Evolutionary conservation across 345 rosid genomes (phyloP).

Genomic region (Tarenaya hassleriana): DNA sequence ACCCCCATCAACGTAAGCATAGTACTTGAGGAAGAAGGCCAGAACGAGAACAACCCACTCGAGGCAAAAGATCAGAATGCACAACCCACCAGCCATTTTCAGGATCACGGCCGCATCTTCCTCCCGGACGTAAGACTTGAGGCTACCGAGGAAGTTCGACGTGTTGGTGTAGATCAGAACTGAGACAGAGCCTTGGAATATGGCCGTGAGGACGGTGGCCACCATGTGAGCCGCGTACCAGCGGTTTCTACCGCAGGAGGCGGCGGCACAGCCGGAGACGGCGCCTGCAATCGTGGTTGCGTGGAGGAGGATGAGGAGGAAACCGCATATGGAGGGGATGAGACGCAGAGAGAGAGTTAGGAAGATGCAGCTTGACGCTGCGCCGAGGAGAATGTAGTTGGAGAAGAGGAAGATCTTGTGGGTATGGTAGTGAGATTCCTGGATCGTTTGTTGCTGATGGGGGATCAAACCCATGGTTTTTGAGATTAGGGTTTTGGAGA

Average conservation of each 20-base stretch:
- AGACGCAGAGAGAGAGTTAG: constrained; percentile 82
- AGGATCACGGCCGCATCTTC: constrained; percentile 75
- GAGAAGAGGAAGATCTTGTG: constrained; percentile 71
- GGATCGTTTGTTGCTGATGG: constrained; percentile 16
- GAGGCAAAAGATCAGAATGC: constrained; percentile 60
- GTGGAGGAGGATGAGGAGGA: constrained; percentile 35
- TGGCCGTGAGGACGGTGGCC: constrained; percentile 80
- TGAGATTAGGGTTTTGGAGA: constrained; percentile 6
- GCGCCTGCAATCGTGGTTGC: constrained; percentile 58
- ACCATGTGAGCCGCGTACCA: constrained; percentile 94
- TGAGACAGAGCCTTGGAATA: constrained; percentile 85
- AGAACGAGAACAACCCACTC: constrained; percentile 82
- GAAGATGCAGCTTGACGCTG: constrained; percentile 88
- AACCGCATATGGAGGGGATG: constrained; percentile 64
- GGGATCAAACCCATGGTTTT: constrained; percentile 26
- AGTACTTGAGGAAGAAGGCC: constrained; percentile 86
- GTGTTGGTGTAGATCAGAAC: constrained; percentile 72
- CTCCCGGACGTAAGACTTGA: constrained; percentile 83
- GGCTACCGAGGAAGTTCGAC: constrained; percentile 42
- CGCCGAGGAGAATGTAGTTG: constrained; percentile 85
- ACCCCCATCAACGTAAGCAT: constrained; percentile 54
- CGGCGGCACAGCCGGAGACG: constrained; percentile 67
- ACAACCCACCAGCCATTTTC: constrained; percentile 74
- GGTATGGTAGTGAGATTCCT: constrained; percentile 41
- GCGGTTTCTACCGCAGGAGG: constrained; percentile 39